Conservation (phyloP, 2,329 filamentous ascomycete genomes). For the Fusarium sp. region DNA sequence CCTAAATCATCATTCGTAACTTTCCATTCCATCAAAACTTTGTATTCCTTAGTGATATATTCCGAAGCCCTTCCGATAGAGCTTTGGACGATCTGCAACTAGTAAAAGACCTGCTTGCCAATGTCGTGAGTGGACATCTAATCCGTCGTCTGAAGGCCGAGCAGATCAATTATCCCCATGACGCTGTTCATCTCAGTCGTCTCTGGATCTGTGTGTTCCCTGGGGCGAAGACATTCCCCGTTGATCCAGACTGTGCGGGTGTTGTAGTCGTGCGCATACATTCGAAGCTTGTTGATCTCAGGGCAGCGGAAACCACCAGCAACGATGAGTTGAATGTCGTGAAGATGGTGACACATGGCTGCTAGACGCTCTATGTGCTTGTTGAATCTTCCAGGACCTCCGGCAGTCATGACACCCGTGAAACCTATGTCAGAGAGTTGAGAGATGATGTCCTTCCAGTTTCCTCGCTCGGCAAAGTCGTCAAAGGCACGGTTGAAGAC, state of each 20-base stretch:
- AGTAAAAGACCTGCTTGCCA: constrained; percentile 42
- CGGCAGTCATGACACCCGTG: constrained; percentile 63
- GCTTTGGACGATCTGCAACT: neutral
- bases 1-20: constrained; percentile 7
- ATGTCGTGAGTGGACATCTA: constrained; percentile 47
- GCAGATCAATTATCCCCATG: constrained; percentile 31
- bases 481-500: constrained; percentile 70
- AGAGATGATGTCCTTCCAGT: constrained; percentile 45
- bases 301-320: constrained; percentile 62
- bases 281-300: constrained; percentile 51
- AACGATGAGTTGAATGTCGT: constrained; percentile 59
- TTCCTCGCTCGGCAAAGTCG: constrained; percentile 51
- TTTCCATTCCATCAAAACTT: neutral
- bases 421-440: constrained; percentile 59
- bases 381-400: constrained; percentile 57
- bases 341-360: constrained; percentile 49
- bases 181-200: constrained; percentile 45
- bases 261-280: constrained; percentile 38
- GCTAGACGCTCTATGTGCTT: constrained; percentile 54
- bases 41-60: neutral
- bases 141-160: constrained; percentile 39
- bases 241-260: constrained; percentile 57
- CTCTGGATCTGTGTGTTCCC: constrained; percentile 33
- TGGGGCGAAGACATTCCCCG: constrained; percentile 52
- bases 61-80: neutral